Evolutionary conservation across 2,329 filamentous ascomycete genomes (phyloP).

Genomic region (Ilyonectria destructans): DNA sequence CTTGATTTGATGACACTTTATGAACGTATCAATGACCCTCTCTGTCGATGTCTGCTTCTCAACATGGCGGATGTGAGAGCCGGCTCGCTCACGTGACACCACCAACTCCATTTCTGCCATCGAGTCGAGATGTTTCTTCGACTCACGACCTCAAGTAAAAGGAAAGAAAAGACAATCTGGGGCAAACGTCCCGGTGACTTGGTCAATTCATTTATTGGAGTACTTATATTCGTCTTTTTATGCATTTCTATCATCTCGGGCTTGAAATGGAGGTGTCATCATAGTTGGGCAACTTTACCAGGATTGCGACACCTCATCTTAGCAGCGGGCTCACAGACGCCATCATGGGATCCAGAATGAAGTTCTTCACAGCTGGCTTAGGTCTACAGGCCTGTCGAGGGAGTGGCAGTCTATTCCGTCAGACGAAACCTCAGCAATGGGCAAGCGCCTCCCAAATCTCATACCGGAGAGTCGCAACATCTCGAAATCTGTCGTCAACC

Average conservation of each 20-base stretch:
- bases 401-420: background rate
- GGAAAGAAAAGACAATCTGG: background rate
- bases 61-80: background rate
- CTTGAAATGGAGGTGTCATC: background rate
- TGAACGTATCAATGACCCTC: background rate
- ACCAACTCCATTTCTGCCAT: constrained; percentile 14
- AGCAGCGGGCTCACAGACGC: background rate
- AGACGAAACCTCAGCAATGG: background rate
- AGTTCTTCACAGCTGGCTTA: background rate
- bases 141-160: background rate
- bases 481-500: background rate
- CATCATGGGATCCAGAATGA: constrained; percentile 18
- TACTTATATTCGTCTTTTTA: background rate
- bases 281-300: background rate
- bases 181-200: background rate
- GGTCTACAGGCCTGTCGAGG: background rate
- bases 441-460: background rate
- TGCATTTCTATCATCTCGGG: background rate
- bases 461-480: background rate
- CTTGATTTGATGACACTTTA: background rate
- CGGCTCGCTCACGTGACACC: constrained; percentile 41
- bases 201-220: background rate
- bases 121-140: background rate
- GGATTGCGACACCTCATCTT: background rate
- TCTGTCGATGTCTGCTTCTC: background rate